Percentiles rank a stretch among this genome's conserved stretches.
Evolutionary conservation across 2,329 filamentous ascomycete genomes (phyloP).

Genomic region (Aspergillus sergii): DNA sequence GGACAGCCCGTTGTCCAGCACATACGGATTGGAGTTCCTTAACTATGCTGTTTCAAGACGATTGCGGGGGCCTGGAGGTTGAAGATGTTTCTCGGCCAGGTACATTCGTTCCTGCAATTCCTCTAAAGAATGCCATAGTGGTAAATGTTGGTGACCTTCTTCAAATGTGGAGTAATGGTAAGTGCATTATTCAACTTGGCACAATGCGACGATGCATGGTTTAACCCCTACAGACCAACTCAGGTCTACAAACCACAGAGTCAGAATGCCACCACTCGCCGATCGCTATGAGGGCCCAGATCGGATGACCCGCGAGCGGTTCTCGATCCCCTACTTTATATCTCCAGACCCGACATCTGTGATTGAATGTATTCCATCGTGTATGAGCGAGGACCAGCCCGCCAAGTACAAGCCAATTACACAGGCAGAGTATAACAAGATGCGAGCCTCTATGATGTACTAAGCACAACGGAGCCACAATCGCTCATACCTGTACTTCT

Average conservation of each 20-base stretch:
- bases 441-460: slow-evolving; percentile 34
- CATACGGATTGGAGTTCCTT: slow-evolving; percentile 60
- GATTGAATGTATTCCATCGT: slow-evolving; percentile 57
- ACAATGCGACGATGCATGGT: background rate
- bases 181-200: slow-evolving; percentile 9
- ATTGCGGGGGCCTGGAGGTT: slow-evolving; percentile 55
- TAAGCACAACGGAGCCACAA: background rate
- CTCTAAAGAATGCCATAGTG: slow-evolving; percentile 46
- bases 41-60: slow-evolving; percentile 59
- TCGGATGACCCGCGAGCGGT: slow-evolving; percentile 54
- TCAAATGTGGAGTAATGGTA: slow-evolving; percentile 55
- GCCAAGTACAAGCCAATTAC: slow-evolving; percentile 57
- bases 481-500: background rate
- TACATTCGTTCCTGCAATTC: slow-evolving; percentile 45
- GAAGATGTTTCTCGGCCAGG: slow-evolving; percentile 45
- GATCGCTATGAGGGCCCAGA: slow-evolving; percentile 42
- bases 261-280: slow-evolving; percentile 48
- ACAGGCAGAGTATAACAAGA: slow-evolving; percentile 40
- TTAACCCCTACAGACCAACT: slow-evolving; percentile 45
- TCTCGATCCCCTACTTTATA: slow-evolving; percentile 65
- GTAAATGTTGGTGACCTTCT: slow-evolving; percentile 56
- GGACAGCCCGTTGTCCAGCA: slow-evolving; percentile 52
- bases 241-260: slow-evolving; percentile 58
- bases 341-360: slow-evolving; percentile 52
- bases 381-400: slow-evolving; percentile 45